These are phyloP conservation scores for Vigna angularis DNA, from an alignment of 306 rosid genomes.

Conservation along the genomic window DNA sequence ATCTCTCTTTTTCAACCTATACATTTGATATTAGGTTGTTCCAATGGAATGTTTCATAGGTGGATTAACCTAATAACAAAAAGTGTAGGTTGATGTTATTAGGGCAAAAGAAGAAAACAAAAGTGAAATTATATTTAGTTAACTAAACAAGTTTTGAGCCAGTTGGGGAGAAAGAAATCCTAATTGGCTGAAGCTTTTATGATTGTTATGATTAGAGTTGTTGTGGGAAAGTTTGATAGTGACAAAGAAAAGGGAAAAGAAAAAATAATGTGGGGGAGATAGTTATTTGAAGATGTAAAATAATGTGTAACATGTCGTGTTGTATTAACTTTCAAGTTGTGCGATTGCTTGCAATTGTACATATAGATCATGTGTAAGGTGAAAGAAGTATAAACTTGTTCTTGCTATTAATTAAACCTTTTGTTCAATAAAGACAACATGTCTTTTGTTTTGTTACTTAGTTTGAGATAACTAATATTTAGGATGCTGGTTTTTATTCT, in stretches of 20 bases:
- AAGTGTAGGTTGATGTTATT: too few species aligned
- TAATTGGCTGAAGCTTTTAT: slow-evolving; percentile 11
- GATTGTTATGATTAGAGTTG: background rate
- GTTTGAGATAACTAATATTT: background rate
- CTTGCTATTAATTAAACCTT: background rate
- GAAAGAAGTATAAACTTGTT: slow-evolving; percentile 32
- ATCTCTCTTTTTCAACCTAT: too few species aligned
- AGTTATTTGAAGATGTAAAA: background rate
- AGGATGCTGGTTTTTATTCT: background rate
- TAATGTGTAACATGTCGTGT: background rate
- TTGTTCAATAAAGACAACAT: slow-evolving; percentile 28
- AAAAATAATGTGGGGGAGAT: background rate
- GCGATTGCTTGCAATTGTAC: slow-evolving; percentile 45
- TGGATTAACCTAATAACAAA: too few species aligned
- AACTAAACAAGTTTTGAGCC: background rate
- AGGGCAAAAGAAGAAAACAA: too few species aligned
- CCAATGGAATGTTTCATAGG: too few species aligned
- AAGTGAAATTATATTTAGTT: background rate
- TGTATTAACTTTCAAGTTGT: slow-evolving; percentile 22
- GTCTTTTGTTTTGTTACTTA: background rate
- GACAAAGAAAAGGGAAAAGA: background rate
- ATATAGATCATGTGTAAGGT: slow-evolving; percentile 24
- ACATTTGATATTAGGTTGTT: too few species aligned
- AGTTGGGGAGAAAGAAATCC: slow-evolving; percentile 29
- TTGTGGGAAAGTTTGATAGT: background rate